Conservation (phyloP, 805 yeast species). For the Lachancea fermentati region DNA sequence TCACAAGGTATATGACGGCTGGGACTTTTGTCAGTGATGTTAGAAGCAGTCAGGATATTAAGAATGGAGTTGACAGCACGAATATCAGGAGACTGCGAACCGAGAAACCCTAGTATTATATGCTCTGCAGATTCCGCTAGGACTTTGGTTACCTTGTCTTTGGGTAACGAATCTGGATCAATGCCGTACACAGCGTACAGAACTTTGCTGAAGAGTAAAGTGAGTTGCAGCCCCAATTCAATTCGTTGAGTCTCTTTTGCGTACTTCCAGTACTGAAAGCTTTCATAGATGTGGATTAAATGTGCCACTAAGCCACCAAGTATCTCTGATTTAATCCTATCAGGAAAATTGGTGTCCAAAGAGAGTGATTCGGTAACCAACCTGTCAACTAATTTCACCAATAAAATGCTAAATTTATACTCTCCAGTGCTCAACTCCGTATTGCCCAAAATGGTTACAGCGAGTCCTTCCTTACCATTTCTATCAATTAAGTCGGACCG, state of each 20-base stretch:
- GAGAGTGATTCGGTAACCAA: constrained; percentile 48
- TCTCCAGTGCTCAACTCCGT: constrained; percentile 66
- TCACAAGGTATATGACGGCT: constrained; percentile 5
- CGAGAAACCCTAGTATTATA: constrained; percentile 53
- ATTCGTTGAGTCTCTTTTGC: constrained; percentile 49
- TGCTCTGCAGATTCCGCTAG: constrained; percentile 46
- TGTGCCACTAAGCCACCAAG: constrained; percentile 50
- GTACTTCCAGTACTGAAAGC: constrained; percentile 67
- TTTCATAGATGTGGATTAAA: constrained; percentile 65
- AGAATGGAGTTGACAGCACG: constrained; percentile 39
- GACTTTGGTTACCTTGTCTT: constrained; percentile 41
- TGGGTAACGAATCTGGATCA: constrained; percentile 36
- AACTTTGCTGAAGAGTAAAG: constrained; percentile 51
- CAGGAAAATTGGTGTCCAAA: constrained; percentile 34
- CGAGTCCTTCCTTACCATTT: constrained; percentile 59
- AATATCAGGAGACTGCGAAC: constrained; percentile 42
- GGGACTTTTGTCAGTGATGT: constrained; percentile 12
- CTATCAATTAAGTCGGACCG: constrained; percentile 60
- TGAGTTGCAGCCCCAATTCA: constrained; percentile 51
- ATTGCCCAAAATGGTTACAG: constrained; percentile 57
- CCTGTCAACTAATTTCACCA: constrained; percentile 49
- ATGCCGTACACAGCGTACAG: constrained; percentile 51
- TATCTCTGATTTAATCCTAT: constrained; percentile 46
- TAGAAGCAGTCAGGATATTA: constrained; percentile 6
- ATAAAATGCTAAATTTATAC: constrained; percentile 55